These are phyloP conservation scores for Hypholoma sublateritium DNA, from an alignment of 768 basidiomycete species.

Conservation along the genomic window DNA sequence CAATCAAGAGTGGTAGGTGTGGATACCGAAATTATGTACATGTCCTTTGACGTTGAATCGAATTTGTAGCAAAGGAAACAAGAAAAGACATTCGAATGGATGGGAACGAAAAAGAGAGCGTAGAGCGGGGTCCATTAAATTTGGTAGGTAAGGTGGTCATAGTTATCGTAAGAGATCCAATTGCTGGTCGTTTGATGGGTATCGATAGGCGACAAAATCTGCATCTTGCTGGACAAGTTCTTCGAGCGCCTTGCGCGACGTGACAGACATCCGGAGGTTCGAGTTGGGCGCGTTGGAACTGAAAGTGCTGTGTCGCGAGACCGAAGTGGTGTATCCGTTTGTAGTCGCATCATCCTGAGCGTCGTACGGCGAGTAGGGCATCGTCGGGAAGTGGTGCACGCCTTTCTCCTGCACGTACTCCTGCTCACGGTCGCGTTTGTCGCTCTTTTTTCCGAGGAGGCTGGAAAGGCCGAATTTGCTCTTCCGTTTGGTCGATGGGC, in stretches of 20 bases:
- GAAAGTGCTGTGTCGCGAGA: constrained; percentile 50
- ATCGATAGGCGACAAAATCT: constrained; percentile 85
- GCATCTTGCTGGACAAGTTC: constrained; percentile 82
- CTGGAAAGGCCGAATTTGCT: constrained; percentile 72
- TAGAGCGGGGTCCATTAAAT: background rate
- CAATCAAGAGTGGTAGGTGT: constrained; percentile 17
- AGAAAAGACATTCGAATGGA: constrained; percentile 12
- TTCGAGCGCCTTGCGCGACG: constrained; percentile 71
- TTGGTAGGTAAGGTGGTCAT: constrained; percentile 3
- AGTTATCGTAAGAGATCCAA: constrained; percentile 52
- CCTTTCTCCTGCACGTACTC: constrained; percentile 33
- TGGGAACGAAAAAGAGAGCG: constrained; percentile 6
- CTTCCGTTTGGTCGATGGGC: constrained; percentile 57
- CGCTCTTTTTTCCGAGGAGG: constrained; percentile 58
- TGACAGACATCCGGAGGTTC: constrained; percentile 53
- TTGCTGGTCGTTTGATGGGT: constrained; percentile 76
- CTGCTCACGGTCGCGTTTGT: constrained; percentile 25
- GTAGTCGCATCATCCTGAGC: constrained; percentile 47
- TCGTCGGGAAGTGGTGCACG: constrained; percentile 48
- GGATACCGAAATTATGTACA: constrained; percentile 19
- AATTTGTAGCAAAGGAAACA: constrained; percentile 18
- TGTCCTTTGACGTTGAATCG: constrained; percentile 18
- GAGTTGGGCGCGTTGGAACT: constrained; percentile 38
- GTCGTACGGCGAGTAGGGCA: constrained; percentile 44
- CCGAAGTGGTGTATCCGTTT: constrained; percentile 48